Evolutionary conservation across 2,329 filamentous ascomycete species (phyloP), one percentile per base, ranked within the genome.

Genomic region (Dactylellina parvicollis): DNA sequence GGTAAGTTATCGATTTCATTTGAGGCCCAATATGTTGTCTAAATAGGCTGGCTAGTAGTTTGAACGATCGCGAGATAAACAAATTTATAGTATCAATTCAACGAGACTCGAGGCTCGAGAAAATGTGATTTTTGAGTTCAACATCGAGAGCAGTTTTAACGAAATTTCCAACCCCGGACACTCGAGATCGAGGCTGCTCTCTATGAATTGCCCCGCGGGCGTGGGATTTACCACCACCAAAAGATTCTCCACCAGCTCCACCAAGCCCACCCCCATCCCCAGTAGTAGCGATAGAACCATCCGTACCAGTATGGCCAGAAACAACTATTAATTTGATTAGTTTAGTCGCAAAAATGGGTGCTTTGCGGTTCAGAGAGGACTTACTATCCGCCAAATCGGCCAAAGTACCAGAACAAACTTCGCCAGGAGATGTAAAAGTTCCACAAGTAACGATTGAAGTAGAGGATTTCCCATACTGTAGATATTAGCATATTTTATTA

Each of bases 291-390:
- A 52, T 59, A 72, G 52, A 72, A 72, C 52, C 57, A 72, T 40
- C 67, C 67, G 36, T 72, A 72, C 67, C 67, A 72, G 24, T 72
- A 72, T 54, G 67, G 67, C 67, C 67, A 72, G 38, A 72, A 72
- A 36, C 67, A 72, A 24, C 67, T 72, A 34, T 47, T 4, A 24
- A 1, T 3, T 14, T 28, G 26, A 34, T 38, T 61, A 42, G 47
- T 42, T 16, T 40, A 32, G 16, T 47, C 18, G 9, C 20, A 8
- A 16, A 12, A 5, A 22, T 5, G 12, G 32, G 24, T 22, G 22
- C 34, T 38, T 54, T 5, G 4, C 3, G 30, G 30, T 24, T 22
- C 34, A 14, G 2, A 22, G n/a, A n/a, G 12, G 4, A 65, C 67
- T 72, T 59, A 72, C 67, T 72, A 72, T 72, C 67, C 67, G 32